Conservation (phyloP, 2,329 filamentous ascomycete genomes). For the Fusarium sambucinum region DNA sequence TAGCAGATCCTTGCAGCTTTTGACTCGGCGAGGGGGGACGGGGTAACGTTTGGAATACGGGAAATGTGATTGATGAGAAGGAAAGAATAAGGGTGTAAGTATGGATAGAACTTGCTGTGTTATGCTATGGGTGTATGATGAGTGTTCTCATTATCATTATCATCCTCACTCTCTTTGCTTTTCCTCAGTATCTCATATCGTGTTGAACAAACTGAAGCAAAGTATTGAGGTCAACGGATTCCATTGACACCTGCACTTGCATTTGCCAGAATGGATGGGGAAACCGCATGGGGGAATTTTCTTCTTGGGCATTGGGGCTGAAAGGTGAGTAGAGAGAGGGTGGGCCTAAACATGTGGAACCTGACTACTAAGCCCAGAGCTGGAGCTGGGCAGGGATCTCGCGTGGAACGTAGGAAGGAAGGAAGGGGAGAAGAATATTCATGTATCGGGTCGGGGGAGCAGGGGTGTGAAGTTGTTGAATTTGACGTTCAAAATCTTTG, state of each 20-base stretch:
- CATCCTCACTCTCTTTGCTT: not conserved
- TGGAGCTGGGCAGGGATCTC: slow-evolving; percentile 32
- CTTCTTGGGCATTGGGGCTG: slow-evolving; percentile 44
- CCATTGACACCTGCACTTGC: slow-evolving; percentile 11
- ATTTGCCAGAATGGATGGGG: slow-evolving; percentile 39
- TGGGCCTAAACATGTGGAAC: slow-evolving; percentile 19
- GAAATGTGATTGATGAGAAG: slow-evolving; percentile 15
- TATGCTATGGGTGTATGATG: slow-evolving; percentile 13
- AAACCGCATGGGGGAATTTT: slow-evolving; percentile 41
- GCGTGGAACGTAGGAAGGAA: slow-evolving; percentile 40
- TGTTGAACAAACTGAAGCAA: slow-evolving; percentile 1
- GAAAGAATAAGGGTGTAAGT: slow-evolving; percentile 5
- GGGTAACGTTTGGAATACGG: slow-evolving; percentile 36
- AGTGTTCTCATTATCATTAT: not conserved
- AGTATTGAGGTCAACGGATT: slow-evolving; percentile 31
- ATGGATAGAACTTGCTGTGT: not conserved
- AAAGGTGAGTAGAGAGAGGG: slow-evolving; percentile 34
- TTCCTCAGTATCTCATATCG: not conserved
- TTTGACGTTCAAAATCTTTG: slow-evolving; percentile 5
- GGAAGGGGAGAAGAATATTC: slow-evolving; percentile 34
- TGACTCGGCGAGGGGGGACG: slow-evolving; percentile 36
- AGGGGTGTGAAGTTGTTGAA: slow-evolving; percentile 7
- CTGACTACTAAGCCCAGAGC: slow-evolving; percentile 18
- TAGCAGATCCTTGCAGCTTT: slow-evolving; percentile 43
- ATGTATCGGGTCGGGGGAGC: slow-evolving; percentile 39